These are phyloP conservation scores for Cystobasidium tubakii DNA, from an alignment of 768 basidiomycete species.

Conservation along the genomic window DNA sequence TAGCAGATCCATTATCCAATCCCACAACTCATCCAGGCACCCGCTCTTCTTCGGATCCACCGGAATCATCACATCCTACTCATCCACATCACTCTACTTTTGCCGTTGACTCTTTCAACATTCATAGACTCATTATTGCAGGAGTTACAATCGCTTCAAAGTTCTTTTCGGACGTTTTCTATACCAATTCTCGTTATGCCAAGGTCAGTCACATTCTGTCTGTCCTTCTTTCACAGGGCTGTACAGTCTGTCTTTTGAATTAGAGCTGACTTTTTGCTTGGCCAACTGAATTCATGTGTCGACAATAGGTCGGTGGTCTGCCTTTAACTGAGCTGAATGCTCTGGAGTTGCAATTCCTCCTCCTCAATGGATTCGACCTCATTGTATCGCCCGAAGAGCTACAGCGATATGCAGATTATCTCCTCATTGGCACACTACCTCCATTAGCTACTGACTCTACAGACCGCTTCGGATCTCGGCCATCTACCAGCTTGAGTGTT, in stretches of 20 bases:
- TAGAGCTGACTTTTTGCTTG: too few species aligned
- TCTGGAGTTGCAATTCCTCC: slow-evolving; percentile 91
- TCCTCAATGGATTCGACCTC: slow-evolving; percentile 89
- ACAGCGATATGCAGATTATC: slow-evolving; percentile 87
- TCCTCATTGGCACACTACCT: slow-evolving; percentile 54
- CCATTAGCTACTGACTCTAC: not conserved
- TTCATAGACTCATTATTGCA: slow-evolving; percentile 92
- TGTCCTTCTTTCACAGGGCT: not conserved
- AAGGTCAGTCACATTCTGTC: slow-evolving; percentile 57
- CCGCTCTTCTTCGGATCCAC: not conserved
- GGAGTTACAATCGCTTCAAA: slow-evolving; percentile 99
- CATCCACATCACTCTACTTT: slow-evolving; percentile 52
- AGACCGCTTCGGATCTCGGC: slow-evolving; percentile 41
- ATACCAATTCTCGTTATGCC: slow-evolving; percentile 96
- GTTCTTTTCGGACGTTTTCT: slow-evolving; percentile 97
- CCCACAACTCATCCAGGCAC: not conserved
- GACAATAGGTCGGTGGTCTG: slow-evolving; percentile 84
- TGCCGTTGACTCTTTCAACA: slow-evolving; percentile 93
- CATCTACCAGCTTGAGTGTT: not conserved
- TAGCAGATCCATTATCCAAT: not conserved
- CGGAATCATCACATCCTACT: not conserved
- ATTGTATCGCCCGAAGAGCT: slow-evolving; percentile 83
- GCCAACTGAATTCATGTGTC: too few species aligned
- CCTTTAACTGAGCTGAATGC: slow-evolving; percentile 89
- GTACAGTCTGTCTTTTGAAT: too few species aligned